phyloP scores from a whole-genome alignment of 2,329 filamentous ascomycete species.

The Cladosporium sp. region DNA sequence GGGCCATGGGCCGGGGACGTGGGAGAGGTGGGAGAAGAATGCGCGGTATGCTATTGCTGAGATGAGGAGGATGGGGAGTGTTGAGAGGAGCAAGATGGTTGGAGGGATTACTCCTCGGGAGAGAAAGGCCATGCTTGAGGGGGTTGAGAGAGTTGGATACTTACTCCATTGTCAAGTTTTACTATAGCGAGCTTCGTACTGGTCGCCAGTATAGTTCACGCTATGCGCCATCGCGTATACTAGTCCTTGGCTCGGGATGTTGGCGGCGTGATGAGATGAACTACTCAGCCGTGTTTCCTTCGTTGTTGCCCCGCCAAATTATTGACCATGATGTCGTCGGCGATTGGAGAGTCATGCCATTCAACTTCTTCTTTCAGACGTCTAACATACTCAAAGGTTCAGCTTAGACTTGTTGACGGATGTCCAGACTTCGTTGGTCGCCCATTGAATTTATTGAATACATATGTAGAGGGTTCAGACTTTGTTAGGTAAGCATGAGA shows the following conservation, averaged over 20 bases:
- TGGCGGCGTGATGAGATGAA: neutral
- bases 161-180: neutral
- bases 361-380: neutral
- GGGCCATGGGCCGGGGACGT: constrained; percentile 35
- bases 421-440: neutral
- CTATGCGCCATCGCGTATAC: neutral
- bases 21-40: constrained; percentile 37
- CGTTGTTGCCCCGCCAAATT: neutral
- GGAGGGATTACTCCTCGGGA: neutral
- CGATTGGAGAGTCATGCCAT: neutral
- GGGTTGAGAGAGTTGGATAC: neutral
- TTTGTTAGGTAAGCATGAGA: neutral
- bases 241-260: constrained; percentile 10
- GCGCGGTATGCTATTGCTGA: constrained; percentile 32
- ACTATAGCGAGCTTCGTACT: neutral
- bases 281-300: neutral
- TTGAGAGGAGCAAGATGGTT: neutral
- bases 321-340: neutral
- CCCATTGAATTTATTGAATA: neutral
- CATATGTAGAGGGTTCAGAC: too few species aligned
- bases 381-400: neutral
- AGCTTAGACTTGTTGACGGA: neutral
- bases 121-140: neutral
- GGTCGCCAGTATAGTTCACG: neutral
- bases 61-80: constrained; percentile 6